Evolutionary conservation across 2,329 filamentous ascomycete genomes (phyloP).

Genomic region (Verticillium zaregamsianum): DNA sequence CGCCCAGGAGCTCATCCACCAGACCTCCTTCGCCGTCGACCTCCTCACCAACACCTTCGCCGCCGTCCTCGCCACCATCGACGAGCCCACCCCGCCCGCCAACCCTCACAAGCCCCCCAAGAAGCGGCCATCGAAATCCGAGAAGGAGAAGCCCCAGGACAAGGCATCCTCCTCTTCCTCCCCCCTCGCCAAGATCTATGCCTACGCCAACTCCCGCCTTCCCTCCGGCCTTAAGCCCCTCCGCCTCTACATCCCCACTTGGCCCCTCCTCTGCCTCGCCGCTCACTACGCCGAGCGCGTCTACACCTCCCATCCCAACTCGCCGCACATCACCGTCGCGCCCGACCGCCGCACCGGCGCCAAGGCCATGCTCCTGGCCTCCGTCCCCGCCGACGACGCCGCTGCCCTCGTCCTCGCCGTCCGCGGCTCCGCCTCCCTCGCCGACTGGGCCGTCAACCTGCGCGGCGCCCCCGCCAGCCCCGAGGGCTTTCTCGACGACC

Average conservation of each 20-base stretch:
- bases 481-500: slow-evolving; percentile 69
- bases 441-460: slow-evolving; percentile 85
- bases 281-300: slow-evolving; percentile 73
- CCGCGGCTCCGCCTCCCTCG: slow-evolving; percentile 72
- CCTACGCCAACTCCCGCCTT: slow-evolving; percentile 73
- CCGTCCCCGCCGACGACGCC: slow-evolving; percentile 71
- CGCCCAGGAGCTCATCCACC: background rate
- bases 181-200: slow-evolving; percentile 72
- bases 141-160: slow-evolving; percentile 2
- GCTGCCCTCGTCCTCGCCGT: slow-evolving; percentile 81
- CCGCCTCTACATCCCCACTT: slow-evolving; percentile 69
- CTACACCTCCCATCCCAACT: slow-evolving; percentile 60
- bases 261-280: slow-evolving; percentile 72
- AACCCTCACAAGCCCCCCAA: slow-evolving; percentile 4
- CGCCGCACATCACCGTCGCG: slow-evolving; percentile 63
- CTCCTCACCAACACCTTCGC: background rate
- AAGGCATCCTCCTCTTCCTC: background rate
- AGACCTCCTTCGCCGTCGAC: background rate
- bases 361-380: slow-evolving; percentile 83
- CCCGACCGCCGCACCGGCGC: slow-evolving; percentile 71
- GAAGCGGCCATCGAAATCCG: background rate
- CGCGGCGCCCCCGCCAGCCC: slow-evolving; percentile 64
- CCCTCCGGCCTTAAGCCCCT: slow-evolving; percentile 64
- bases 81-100: slow-evolving; percentile 6
- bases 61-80: slow-evolving; percentile 1